These are phyloP conservation scores for Talaromyces amestolkiae DNA, from an alignment of 2,329 filamentous ascomycete genomes.

Conservation along the genomic window DNA sequence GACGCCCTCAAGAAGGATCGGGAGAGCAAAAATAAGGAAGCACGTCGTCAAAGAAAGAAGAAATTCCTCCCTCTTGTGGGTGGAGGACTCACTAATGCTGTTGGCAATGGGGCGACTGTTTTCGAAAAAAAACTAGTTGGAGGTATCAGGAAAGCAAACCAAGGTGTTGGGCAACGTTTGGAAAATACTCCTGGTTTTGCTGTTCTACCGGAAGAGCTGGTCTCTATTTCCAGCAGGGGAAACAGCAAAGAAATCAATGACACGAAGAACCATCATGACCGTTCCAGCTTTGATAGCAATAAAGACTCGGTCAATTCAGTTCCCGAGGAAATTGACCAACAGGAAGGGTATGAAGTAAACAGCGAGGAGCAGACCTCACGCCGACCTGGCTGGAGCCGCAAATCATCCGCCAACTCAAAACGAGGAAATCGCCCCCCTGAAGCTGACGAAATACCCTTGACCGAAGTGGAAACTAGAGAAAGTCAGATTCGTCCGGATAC, in stretches of 20 bases:
- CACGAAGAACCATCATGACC: conserved; percentile 13
- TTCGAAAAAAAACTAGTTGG: conserved; percentile 47
- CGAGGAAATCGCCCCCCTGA: conserved; percentile 27
- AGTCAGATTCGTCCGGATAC: conserved; percentile 15
- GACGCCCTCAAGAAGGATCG: conserved; percentile 44
- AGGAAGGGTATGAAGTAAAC: neutral
- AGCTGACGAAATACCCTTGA: conserved; percentile 38
- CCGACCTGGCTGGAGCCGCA: conserved; percentile 35
- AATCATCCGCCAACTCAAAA: conserved; percentile 32
- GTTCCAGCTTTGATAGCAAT: conserved; percentile 16
- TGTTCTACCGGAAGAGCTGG: conserved; percentile 8
- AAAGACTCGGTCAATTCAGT: conserved; percentile 3
- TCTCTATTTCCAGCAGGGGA: neutral
- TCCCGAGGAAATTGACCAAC: neutral
- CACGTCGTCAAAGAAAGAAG: conserved; percentile 24
- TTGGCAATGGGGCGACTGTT: conserved; percentile 49
- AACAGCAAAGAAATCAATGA: conserved; percentile 12
- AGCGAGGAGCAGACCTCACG: conserved; percentile 4
- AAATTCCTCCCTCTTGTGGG: conserved; percentile 49
- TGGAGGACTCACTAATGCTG: conserved; percentile 48
- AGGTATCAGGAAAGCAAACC: conserved; percentile 41
- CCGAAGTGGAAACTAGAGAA: conserved; percentile 22
- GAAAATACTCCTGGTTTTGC: conserved; percentile 36
- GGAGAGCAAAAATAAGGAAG: neutral
- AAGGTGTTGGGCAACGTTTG: conserved; percentile 36